Evolutionary conservation across 2,329 filamentous ascomycete species (phyloP).

Genomic region (Xylariales sp.): DNA sequence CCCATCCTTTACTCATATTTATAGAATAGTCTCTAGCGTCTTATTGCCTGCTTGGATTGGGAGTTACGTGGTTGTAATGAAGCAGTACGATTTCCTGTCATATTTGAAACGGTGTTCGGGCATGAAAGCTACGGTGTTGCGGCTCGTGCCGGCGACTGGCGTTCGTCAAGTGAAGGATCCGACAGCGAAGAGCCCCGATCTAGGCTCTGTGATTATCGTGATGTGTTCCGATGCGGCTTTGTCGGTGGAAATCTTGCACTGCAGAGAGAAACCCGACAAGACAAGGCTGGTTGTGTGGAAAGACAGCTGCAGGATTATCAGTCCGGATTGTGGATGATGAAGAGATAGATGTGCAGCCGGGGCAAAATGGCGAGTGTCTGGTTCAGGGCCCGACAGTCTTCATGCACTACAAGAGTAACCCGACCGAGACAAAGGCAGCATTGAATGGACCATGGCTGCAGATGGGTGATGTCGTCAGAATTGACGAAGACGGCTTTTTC

Average conservation of each 20-base stretch:
- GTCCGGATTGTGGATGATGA: conserved; percentile 54
- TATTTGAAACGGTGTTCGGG: conserved; percentile 17
- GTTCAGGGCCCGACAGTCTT: conserved; percentile 65
- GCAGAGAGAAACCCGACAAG: conserved; percentile 13
- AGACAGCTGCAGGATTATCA: conserved; percentile 54
- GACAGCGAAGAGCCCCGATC: conserved; percentile 11
- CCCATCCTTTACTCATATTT: conserved; percentile 22
- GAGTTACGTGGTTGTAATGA: conserved; percentile 17
- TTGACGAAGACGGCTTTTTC: conserved; percentile 62
- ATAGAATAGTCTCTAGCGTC: conserved; percentile 19
- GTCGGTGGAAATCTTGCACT: conserved; percentile 16
- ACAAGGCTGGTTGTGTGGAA: conserved; percentile 44
- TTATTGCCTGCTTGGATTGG: conserved; percentile 18
- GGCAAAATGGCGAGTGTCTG: conserved; percentile 51
- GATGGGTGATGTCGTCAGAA: conserved; percentile 64
- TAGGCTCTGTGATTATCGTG: conserved; percentile 13
- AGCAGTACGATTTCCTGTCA: conserved; percentile 15
- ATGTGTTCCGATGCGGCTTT: conserved; percentile 19
- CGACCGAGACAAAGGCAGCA: conserved; percentile 54
- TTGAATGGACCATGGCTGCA: conserved; percentile 58
- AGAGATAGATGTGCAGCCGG: conserved; percentile 45
- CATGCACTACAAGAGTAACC: conserved; percentile 63
- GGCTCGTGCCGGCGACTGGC: conserved; percentile 19
- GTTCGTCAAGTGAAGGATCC: conserved; percentile 19
- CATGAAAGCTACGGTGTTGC: conserved; percentile 16